phyloP scores from a whole-genome alignment of 1,284 basidiomycete species.

The Bothia castanella region DNA sequence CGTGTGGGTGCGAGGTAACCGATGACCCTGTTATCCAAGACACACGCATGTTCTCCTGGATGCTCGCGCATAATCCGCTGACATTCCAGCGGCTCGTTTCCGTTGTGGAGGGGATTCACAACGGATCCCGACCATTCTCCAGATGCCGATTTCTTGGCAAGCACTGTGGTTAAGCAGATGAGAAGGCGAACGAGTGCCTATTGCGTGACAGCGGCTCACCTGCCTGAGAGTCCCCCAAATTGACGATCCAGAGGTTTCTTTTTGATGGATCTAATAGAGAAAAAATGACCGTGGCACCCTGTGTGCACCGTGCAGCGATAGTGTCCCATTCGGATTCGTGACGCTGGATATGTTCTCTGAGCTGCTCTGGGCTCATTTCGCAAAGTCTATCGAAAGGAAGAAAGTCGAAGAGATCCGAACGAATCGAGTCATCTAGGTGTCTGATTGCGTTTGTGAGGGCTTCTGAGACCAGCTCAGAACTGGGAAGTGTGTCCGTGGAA shows the following conservation, averaged over 20 bases:
- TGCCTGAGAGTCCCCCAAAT: conserved; percentile 63
- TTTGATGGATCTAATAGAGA: conserved; percentile 50
- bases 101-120: conserved; percentile 57
- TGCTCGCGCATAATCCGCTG: conserved; percentile 51
- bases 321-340: conserved; percentile 28
- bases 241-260: conserved; percentile 60
- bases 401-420: conserved; percentile 42
- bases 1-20: conserved; percentile 65
- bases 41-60: conserved; percentile 48
- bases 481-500: conserved; percentile 26
- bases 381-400: conserved; percentile 39
- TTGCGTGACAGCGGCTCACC: conserved; percentile 35
- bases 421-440: conserved; percentile 43
- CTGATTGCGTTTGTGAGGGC: conserved; percentile 41
- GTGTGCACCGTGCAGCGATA: conserved; percentile 46
- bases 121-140: conserved; percentile 42
- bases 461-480: conserved; percentile 40
- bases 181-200: conserved; percentile 6
- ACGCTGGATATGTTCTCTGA: conserved; percentile 27
- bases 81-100: conserved; percentile 45
- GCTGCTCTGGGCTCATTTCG: conserved; percentile 23
- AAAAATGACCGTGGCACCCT: conserved; percentile 60
- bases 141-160: conserved; percentile 40
- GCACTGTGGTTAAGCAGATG: conserved; percentile 34
- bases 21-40: conserved; percentile 52